Evolutionary conservation across 139 green algal genomes (phyloP).

Genomic region (Micractinium sp.): DNA sequence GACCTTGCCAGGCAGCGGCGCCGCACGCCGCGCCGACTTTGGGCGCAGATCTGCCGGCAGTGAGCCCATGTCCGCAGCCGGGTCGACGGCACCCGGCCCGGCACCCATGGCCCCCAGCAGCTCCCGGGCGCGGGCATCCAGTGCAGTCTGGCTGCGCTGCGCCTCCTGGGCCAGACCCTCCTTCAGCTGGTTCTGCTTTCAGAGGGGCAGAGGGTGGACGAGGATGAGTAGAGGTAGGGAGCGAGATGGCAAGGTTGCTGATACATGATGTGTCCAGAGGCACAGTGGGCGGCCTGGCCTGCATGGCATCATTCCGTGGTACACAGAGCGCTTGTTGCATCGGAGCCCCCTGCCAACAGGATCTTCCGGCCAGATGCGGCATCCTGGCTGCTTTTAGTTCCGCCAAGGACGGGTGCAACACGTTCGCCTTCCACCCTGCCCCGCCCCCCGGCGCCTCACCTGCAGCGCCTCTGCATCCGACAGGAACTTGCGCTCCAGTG

Average conservation of each 20-base stretch:
- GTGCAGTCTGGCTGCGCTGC: background rate
- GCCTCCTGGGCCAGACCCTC: background rate
- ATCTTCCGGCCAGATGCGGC: background rate
- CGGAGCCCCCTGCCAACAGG: background rate
- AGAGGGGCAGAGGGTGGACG: too few species aligned
- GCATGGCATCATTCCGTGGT: too few species aligned
- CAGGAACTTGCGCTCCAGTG: constrained; percentile 13
- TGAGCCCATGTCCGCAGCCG: too few species aligned
- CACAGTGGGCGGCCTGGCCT: background rate
- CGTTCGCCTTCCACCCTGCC: too few species aligned
- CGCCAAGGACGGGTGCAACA: background rate
- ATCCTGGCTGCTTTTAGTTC: too few species aligned
- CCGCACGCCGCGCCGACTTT: background rate
- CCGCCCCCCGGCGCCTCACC: background rate
- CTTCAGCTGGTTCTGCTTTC: background rate
- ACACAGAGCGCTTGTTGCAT: background rate
- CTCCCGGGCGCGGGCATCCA: background rate
- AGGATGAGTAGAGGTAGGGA: too few species aligned
- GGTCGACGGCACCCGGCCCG: background rate
- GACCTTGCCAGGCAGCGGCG: background rate
- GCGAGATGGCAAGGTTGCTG: background rate
- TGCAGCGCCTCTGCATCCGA: background rate
- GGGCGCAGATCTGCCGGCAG: background rate
- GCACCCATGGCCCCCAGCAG: background rate
- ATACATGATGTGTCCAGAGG: background rate